phyloP scores from a whole-genome alignment of 2,329 filamentous ascomycete genomes.

The Amauroascus niger region DNA sequence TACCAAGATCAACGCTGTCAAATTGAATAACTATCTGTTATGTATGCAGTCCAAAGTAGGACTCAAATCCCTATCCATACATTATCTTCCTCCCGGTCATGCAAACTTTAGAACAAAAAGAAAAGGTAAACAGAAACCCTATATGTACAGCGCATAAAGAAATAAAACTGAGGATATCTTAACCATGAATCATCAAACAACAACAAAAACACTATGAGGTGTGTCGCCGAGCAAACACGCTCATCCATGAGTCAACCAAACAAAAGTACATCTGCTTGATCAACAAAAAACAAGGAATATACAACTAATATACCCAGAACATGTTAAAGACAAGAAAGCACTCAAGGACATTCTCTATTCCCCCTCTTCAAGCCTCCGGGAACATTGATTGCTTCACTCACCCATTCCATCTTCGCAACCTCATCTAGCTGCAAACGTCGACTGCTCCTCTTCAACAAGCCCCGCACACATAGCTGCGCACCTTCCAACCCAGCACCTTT shows the following conservation, averaged over 20 bases:
- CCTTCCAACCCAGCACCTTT: slow-evolving; percentile 58
- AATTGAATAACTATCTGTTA: too few species aligned
- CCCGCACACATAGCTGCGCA: slow-evolving; percentile 73
- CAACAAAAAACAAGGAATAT: not conserved
- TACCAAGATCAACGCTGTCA: too few species aligned
- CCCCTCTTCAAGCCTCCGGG: slow-evolving; percentile 48
- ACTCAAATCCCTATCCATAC: not conserved
- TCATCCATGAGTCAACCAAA: not conserved
- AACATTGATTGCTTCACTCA: slow-evolving; percentile 61
- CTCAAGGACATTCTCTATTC: slow-evolving; percentile 42
- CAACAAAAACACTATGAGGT: not conserved
- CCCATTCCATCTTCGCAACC: slow-evolving; percentile 65
- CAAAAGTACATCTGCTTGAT: not conserved
- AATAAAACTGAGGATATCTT: not conserved
- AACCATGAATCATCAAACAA: not conserved
- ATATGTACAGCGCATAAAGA: slow-evolving; percentile 1
- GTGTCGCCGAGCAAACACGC: not conserved
- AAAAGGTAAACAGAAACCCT: not conserved
- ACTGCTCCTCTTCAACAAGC: slow-evolving; percentile 69
- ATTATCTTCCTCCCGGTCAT: not conserved
- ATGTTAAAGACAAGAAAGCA: not conserved
- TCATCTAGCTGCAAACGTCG: slow-evolving; percentile 67
- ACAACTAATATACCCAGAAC: not conserved
- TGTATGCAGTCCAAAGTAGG: not conserved
- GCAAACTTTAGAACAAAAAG: not conserved